phyloP scores from a whole-genome alignment of 1,284 basidiomycete genomes.

The Apiotrichum montevideense region DNA sequence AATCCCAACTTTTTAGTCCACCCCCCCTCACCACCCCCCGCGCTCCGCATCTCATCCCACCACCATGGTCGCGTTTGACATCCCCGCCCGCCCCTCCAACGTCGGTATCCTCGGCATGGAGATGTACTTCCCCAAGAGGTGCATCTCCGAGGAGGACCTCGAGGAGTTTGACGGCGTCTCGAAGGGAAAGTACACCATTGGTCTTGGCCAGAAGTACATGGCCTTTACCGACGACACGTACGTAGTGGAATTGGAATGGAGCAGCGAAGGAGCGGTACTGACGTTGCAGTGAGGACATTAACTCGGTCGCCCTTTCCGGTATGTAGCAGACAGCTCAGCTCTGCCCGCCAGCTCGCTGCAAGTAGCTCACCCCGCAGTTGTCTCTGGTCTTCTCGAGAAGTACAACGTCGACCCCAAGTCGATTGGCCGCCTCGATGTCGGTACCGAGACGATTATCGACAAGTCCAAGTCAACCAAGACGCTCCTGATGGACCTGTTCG shows the following conservation, averaged over 20 bases:
- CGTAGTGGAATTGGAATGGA: constrained; percentile 9
- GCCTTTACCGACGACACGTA: constrained; percentile 86
- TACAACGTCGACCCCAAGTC: constrained; percentile 93
- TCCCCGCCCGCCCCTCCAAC: constrained; percentile 67
- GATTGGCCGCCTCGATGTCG: constrained; percentile 95
- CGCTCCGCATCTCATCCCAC: background rate
- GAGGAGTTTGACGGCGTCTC: constrained; percentile 94
- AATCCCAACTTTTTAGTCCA: background rate
- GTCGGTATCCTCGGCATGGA: constrained; percentile 89
- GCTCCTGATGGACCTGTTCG: constrained; percentile 96
- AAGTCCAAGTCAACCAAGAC: constrained; percentile 99
- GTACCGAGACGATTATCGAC: constrained; percentile 99
- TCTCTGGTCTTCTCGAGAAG: constrained; percentile 81
- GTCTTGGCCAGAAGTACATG: constrained; percentile 97
- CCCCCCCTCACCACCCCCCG: background rate
- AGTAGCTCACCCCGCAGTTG: constrained; percentile 53
- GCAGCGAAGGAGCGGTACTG: background rate
- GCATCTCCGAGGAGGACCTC: constrained; percentile 89
- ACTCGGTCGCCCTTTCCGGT: constrained; percentile 95
- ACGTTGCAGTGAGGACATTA: constrained; percentile 76
- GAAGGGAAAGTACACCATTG: constrained; percentile 98
- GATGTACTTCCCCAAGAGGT: constrained; percentile 89
- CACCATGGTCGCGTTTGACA: constrained; percentile 33
- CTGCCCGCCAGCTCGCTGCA: background rate
- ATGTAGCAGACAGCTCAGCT: constrained; percentile 32